phyloP scores from a whole-genome alignment of 495 filamentous ascomycete species.

The Cercophora newfieldiana region DNA sequence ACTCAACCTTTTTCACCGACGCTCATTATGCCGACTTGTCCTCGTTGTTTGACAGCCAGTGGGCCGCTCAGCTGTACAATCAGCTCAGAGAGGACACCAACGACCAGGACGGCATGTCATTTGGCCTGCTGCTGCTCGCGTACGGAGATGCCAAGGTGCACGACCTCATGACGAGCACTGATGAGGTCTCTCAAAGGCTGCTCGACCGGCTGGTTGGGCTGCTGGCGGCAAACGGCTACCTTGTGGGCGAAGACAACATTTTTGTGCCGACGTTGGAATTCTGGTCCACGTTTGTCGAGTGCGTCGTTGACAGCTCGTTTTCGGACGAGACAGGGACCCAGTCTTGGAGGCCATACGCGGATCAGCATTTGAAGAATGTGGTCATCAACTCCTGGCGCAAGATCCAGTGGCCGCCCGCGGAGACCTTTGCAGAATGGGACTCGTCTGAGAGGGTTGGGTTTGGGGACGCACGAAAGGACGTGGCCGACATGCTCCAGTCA shows the following conservation, averaged over 20 bases:
- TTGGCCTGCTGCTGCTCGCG: constrained; percentile 67
- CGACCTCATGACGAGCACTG: constrained; percentile 46
- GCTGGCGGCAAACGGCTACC: constrained; percentile 68
- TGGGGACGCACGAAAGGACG: constrained; percentile 75
- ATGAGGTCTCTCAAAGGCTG: constrained; percentile 48
- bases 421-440: constrained; percentile 62
- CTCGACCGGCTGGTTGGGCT: constrained; percentile 60
- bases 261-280: constrained; percentile 79
- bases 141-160: constrained; percentile 63
- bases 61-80: constrained; percentile 53
- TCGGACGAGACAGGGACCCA: constrained; percentile 27
- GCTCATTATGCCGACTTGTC: constrained; percentile 56
- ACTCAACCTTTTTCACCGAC: constrained; percentile 59
- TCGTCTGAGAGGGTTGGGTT: constrained; percentile 71
- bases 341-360: constrained; percentile 25
- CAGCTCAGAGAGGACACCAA: constrained; percentile 60
- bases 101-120: constrained; percentile 64
- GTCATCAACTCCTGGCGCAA: constrained; percentile 63
- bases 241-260: constrained; percentile 74
- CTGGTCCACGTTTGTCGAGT: constrained; percentile 73
- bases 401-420: constrained; percentile 57
- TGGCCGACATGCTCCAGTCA: constrained; percentile 75
- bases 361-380: constrained; percentile 52
- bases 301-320: constrained; percentile 44
- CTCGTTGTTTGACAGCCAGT: constrained; percentile 57